Evolutionary conservation across 148 eudicot genomes (phyloP), one percentile per base, ranked within the genome.

Genomic region (Talinum fruticosum): DNA sequence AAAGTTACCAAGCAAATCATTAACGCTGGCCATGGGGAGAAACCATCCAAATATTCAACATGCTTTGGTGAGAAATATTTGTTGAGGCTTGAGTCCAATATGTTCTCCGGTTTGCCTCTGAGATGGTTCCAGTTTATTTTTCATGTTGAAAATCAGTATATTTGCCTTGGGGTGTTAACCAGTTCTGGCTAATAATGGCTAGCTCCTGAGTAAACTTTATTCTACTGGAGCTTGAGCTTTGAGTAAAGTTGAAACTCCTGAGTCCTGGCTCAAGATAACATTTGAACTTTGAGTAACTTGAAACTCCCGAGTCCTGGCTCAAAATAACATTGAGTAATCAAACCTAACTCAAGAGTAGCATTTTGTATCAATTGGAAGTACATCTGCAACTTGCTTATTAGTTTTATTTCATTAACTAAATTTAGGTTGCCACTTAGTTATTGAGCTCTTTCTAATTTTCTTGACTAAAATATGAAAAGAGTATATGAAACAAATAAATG

Each of bases 21-120:
- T 66, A 96, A 91, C 82, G 94, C 90, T 83, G 97, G 99, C 66
- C 94, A 93, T 87, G 97, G 97, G 78, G 89, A 91, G 75, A 96
- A 93, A 81, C 99, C 99, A 72, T 91, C 97, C 81, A 96, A 90
- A 79, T 96, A 96, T 82, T 88, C 99, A n/a, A 96, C 99, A 64
- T 96, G 97, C 88, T 96, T 96, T 76, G 73, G 99, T 96, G 82
- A 88, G 92, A 83, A 69, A n/a, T 68, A 34, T 54, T 41, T 23
- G 62, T n/a, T 36, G 28, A 8, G 21, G 18, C 66, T 32, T 73
- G 14, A 16, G 8, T 66, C 16, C 30, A 24, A 21, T 64, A 64
- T 23, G 32, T 29, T 59, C 6, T 70, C 54, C 34, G 24, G 24
- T 29, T 4, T 26, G 26, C 32, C 35, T 24, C 10, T 26, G 38